A percentile compares a stretch with the other conserved stretches of the same genome.
Evolutionary conservation across 1,284 basidiomycete species (phyloP).

Genomic region (Tremellales sp.): DNA sequence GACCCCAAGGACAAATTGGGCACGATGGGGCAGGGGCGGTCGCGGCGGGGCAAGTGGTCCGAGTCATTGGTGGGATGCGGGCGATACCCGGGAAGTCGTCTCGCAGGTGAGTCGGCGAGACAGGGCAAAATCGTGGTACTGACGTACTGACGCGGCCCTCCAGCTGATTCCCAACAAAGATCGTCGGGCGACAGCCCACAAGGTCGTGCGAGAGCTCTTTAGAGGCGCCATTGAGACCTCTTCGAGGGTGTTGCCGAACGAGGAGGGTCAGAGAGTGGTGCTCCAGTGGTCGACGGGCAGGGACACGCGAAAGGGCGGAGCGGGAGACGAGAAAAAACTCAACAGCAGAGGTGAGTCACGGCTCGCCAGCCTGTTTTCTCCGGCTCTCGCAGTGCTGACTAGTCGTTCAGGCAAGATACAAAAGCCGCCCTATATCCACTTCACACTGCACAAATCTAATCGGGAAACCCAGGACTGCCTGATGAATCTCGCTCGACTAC

Average conservation of each 20-base stretch:
- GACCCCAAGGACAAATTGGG: constrained; percentile 51
- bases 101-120: constrained; percentile 60
- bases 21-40: constrained; percentile 45
- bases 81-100: constrained; percentile 65
- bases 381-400: neutral
- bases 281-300: constrained; percentile 35
- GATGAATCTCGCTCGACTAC: constrained; percentile 66
- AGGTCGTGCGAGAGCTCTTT: constrained; percentile 75
- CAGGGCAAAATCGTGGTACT: neutral
- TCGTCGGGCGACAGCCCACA: constrained; percentile 75
- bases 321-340: constrained; percentile 14
- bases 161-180: constrained; percentile 80
- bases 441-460: constrained; percentile 95
- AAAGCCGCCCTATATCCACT: constrained; percentile 75
- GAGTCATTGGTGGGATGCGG: constrained; percentile 14
- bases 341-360: neutral
- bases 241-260: constrained; percentile 26
- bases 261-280: constrained; percentile 29
- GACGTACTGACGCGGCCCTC: constrained; percentile 5
- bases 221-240: constrained; percentile 71
- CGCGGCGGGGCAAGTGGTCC: constrained; percentile 7
- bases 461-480: constrained; percentile 96
- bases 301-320: constrained; percentile 7
- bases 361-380: neutral
- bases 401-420: constrained; percentile 11